Evolutionary conservation across 352 stramenopile species (phyloP).

Genomic region (Phytophthora litchii): DNA sequence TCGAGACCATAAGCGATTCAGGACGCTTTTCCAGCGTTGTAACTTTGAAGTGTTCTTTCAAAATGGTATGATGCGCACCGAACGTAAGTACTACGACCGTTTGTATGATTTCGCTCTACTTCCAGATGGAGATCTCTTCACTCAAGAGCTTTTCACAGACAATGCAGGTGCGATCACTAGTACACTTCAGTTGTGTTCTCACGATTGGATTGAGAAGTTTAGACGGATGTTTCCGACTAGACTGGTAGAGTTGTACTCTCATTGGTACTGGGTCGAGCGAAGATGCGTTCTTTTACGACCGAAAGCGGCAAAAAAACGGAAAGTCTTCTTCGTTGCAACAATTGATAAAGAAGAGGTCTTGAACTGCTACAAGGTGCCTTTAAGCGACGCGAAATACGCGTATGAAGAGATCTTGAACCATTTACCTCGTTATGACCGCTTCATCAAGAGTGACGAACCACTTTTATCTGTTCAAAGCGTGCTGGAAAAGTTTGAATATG

Average conservation of each 20-base stretch:
- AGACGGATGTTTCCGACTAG: constrained; percentile 26
- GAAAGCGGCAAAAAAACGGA: constrained; percentile 15
- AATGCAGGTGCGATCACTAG: constrained; percentile 1
- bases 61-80: constrained; percentile 40
- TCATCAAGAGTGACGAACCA: constrained; percentile 24
- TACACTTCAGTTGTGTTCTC: constrained; percentile 43
- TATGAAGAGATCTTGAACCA: constrained; percentile 20
- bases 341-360: constrained; percentile 14
- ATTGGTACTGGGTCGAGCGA: constrained; percentile 59
- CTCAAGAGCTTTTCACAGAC: constrained; percentile 37
- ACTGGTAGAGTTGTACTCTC: constrained; percentile 41
- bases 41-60: constrained; percentile 58
- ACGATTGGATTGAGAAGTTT: constrained; percentile 36
- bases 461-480: constrained; percentile 14
- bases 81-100: constrained; percentile 23
- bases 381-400: constrained; percentile 23
- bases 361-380: constrained; percentile 43
- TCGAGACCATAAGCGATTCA: constrained; percentile 36
- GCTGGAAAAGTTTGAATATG: constrained; percentile 52
- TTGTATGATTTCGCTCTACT: constrained; percentile 48
- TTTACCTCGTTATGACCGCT: constrained; percentile 24
- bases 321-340: constrained; percentile 29
- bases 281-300: constrained; percentile 48
- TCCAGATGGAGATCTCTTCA: constrained; percentile 24
- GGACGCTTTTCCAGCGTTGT: constrained; percentile 43